Conservation (phyloP, 2,329 filamentous ascomycete species). For the Acrocalymma vagum region DNA sequence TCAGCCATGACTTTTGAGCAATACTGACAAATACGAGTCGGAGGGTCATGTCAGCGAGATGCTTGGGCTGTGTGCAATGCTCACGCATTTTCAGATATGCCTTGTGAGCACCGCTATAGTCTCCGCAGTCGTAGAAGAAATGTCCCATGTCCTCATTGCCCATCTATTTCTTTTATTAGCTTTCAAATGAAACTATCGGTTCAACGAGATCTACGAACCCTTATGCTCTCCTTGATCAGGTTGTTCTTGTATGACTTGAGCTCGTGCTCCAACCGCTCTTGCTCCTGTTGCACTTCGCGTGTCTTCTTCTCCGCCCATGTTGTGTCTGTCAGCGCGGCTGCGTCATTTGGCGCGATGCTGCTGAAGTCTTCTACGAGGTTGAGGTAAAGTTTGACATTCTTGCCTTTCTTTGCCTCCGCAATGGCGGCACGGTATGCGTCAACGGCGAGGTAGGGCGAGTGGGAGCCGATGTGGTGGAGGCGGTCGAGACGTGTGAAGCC, state of each 20-base stretch:
- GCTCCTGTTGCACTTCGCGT: slow-evolving; percentile 73
- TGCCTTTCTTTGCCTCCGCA: slow-evolving; percentile 76
- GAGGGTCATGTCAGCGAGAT: slow-evolving; percentile 83
- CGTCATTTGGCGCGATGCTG: slow-evolving; percentile 70
- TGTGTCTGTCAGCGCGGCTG: slow-evolving; percentile 72
- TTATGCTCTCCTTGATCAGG: slow-evolving; percentile 94
- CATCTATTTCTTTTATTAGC: slow-evolving; percentile 69
- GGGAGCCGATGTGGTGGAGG: slow-evolving; percentile 80
- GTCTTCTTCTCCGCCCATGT: slow-evolving; percentile 78
- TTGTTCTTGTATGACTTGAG: slow-evolving; percentile 96
- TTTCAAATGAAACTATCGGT: not conserved
- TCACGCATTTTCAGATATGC: slow-evolving; percentile 88
- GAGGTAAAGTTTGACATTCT: slow-evolving; percentile 76
- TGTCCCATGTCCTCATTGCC: slow-evolving; percentile 90
- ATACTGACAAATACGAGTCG: slow-evolving; percentile 80
- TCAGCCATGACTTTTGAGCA: slow-evolving; percentile 79
- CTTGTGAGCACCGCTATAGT: slow-evolving; percentile 76
- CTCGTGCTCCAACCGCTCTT: slow-evolving; percentile 80
- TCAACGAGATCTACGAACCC: slow-evolving; percentile 62
- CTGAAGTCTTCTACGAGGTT: slow-evolving; percentile 73
- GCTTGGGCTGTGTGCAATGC: slow-evolving; percentile 82
- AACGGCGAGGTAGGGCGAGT: slow-evolving; percentile 76
- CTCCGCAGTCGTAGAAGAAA: slow-evolving; percentile 82
- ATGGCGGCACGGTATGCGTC: slow-evolving; percentile 85
- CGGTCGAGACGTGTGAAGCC: slow-evolving; percentile 84